Conservation (phyloP, 176 grass and related monocot genomes). For the Aegilops umbellulata region DNA sequence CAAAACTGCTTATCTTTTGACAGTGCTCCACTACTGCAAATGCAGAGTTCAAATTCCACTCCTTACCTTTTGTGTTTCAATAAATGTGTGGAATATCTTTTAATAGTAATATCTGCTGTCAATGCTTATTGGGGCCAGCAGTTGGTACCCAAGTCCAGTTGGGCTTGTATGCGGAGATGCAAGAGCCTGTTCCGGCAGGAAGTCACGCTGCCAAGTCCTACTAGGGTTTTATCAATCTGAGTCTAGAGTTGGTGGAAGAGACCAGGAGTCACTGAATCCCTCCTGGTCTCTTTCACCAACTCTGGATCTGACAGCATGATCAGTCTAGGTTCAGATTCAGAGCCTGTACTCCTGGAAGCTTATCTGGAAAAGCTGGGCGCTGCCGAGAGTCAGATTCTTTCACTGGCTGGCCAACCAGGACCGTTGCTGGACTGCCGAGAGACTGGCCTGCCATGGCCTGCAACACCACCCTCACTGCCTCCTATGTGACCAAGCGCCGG, state of each 20-base stretch:
- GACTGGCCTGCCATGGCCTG: no score
- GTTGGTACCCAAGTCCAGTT: background rate
- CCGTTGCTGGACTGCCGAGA: no score
- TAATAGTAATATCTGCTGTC: background rate
- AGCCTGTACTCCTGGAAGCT: no score
- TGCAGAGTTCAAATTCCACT: background rate
- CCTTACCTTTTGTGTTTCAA: background rate
- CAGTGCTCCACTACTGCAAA: background rate
- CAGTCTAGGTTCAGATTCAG: no score
- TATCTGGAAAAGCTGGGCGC: no score
- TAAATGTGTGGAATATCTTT: background rate
- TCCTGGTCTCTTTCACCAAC: no score
- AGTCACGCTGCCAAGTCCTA: background rate
- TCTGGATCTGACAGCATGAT: no score
- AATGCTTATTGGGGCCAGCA: background rate
- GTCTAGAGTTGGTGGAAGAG: background rate
- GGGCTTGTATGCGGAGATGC: background rate
- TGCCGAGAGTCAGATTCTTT: no score
- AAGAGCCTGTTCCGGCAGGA: background rate
- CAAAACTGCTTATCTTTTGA: constrained; percentile 8
- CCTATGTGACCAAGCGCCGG: no score
- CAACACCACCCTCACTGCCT: no score
- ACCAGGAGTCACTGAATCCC: background rate
- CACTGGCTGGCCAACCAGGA: no score
- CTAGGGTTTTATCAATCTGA: background rate